Conservation (phyloP, 2,329 filamentous ascomycete species). For the Cryphonectria naterciae region DNA sequence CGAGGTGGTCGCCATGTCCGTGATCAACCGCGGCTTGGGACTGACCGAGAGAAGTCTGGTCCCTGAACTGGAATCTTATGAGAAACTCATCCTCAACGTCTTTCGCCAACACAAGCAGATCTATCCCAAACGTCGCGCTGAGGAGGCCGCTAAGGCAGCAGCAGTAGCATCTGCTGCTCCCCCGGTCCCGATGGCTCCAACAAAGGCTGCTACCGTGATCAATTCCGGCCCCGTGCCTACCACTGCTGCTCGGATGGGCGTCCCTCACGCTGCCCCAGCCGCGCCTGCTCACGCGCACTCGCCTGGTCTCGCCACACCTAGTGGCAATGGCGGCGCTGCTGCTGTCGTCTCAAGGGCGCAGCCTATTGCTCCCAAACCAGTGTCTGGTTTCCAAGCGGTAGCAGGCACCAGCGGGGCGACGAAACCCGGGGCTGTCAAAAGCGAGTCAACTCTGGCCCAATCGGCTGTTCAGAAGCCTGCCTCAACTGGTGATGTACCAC, state of each 20-base stretch:
- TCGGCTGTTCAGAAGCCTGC: background rate
- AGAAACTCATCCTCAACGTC: slow-evolving; percentile 52
- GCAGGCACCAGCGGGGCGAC: background rate
- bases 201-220: slow-evolving; percentile 2
- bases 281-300: slow-evolving; percentile 1
- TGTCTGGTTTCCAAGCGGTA: background rate
- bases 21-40: slow-evolving; percentile 55
- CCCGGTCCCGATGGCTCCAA: slow-evolving; percentile 23
- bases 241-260: background rate
- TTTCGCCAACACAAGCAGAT: slow-evolving; percentile 38
- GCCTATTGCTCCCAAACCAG: background rate
- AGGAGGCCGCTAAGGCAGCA: slow-evolving; percentile 15
- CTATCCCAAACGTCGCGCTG: slow-evolving; percentile 22
- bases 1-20: slow-evolving; percentile 56
- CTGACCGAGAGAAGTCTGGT: slow-evolving; percentile 47
- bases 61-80: slow-evolving; percentile 51
- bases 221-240: background rate
- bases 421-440: background rate
- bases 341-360: background rate
- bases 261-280: background rate
- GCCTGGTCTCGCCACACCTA: background rate
- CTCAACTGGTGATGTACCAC: background rate
- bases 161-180: background rate
- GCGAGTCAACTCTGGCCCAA: background rate
- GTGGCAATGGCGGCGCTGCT: background rate